Conservation (phyloP, 805 yeast genomes). For the Yarrowia sp. region DNA sequence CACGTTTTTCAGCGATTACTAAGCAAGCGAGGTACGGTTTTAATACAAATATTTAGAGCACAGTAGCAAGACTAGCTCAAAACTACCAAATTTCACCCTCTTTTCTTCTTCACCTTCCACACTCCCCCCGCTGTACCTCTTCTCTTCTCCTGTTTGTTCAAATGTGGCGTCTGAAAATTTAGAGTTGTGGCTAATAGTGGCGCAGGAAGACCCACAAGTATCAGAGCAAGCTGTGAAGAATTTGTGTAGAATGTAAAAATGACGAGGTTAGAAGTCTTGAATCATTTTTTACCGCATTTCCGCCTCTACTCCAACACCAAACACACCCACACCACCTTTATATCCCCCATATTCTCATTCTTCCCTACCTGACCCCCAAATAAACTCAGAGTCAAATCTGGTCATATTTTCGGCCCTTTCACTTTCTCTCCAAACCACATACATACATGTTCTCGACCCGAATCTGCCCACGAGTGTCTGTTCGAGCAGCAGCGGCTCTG, state of each 20-base stretch:
- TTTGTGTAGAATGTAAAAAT: too few relatives aligned
- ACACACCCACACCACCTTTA: neutral
- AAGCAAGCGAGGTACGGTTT: too few relatives aligned
- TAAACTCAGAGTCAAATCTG: conserved; percentile 38
- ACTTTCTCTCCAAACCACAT: conserved; percentile 20
- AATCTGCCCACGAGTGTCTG: conserved; percentile 38
- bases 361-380: neutral
- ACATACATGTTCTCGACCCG: conserved; percentile 38
- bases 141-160: too few relatives aligned
- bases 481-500: conserved; percentile 29
- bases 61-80: too few relatives aligned
- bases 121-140: too few relatives aligned
- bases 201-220: conserved; percentile 14
- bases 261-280: neutral
- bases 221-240: conserved; percentile 16
- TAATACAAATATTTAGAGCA: too few relatives aligned
- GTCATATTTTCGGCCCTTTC: conserved; percentile 28
- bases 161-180: conserved; percentile 28
- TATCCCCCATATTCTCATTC: neutral
- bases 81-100: too few relatives aligned
- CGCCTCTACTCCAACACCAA: too few relatives aligned
- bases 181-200: conserved; percentile 35
- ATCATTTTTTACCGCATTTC: neutral
- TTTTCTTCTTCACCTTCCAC: too few relatives aligned
- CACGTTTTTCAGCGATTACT: too few relatives aligned